These are phyloP conservation scores for Saussurea involucrata DNA, from an alignment of 129 eudicot species.

Conservation along the genomic window DNA sequence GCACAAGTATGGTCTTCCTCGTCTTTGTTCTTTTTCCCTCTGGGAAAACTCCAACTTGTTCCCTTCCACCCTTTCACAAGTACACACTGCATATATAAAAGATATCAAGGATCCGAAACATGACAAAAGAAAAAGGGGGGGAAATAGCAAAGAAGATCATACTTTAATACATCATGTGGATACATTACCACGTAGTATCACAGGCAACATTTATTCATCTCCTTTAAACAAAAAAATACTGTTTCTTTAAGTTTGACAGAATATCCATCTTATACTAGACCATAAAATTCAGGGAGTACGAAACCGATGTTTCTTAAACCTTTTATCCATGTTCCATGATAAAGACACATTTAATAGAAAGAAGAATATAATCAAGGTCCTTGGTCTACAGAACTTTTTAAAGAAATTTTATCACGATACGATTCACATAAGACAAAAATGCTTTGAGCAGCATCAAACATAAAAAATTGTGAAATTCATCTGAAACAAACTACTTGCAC, in stretches of 20 bases:
- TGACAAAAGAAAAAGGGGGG: background rate
- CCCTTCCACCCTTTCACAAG: conserved; percentile 93
- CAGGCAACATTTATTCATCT: background rate
- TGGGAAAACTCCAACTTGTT: conserved; percentile 85
- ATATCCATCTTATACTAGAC: background rate
- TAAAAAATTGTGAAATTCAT: background rate
- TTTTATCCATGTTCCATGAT: background rate
- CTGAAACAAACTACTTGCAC: background rate
- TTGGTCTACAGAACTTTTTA: background rate
- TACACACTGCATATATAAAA: conserved; percentile 43
- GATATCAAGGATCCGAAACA: background rate
- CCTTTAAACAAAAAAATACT: background rate
- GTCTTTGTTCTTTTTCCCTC: conserved; percentile 77
- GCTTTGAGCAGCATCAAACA: background rate
- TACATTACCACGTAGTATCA: background rate
- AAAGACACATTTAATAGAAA: background rate
- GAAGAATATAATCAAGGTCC: background rate
- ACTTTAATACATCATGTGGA: background rate
- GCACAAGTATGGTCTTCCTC: conserved; percentile 88
- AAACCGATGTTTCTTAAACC: background rate
- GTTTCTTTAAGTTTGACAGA: background rate
- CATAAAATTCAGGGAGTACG: background rate
- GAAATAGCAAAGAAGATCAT: background rate
- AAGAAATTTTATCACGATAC: background rate
- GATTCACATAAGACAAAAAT: background rate